phyloP scores from a whole-genome alignment of 78 protist species.

The Dictyostelium firmibasis region DNA sequence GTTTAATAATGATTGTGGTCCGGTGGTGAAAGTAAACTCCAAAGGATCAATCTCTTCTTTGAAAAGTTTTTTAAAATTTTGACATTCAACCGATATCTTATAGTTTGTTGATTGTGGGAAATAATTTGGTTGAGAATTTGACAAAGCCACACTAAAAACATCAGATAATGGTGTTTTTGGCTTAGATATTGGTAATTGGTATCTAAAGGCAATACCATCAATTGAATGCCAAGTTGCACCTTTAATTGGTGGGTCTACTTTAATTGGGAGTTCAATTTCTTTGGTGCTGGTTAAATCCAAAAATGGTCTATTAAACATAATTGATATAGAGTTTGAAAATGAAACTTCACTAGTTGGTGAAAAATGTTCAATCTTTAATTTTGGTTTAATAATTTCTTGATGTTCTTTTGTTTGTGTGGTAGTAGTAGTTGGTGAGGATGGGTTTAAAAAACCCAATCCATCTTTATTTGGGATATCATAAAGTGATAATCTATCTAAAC shows the following conservation, averaged over 20 bases:
- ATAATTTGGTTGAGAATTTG: background rate
- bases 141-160: too few species aligned
- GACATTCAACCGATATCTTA: background rate
- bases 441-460: background rate
- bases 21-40: background rate
- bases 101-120: slow-evolving; percentile 13
- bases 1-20: background rate
- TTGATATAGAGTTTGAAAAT: background rate
- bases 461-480: background rate
- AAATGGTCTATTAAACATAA: slow-evolving; percentile 43
- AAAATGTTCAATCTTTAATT: background rate
- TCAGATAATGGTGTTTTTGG: background rate
- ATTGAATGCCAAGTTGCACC: slow-evolving; percentile 7
- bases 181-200: background rate
- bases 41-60: background rate
- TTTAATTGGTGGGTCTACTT: background rate
- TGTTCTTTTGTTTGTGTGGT: background rate
- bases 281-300: background rate
- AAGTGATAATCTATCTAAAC: background rate
- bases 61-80: background rate
- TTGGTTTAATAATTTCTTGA: background rate
- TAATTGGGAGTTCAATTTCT: slow-evolving; percentile 14
- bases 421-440: background rate
- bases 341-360: slow-evolving; percentile 28
- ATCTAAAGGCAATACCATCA: slow-evolving; percentile 21